Conservation (phyloP, 139 green algal species). For the Chlamydomonas incerta region DNA sequence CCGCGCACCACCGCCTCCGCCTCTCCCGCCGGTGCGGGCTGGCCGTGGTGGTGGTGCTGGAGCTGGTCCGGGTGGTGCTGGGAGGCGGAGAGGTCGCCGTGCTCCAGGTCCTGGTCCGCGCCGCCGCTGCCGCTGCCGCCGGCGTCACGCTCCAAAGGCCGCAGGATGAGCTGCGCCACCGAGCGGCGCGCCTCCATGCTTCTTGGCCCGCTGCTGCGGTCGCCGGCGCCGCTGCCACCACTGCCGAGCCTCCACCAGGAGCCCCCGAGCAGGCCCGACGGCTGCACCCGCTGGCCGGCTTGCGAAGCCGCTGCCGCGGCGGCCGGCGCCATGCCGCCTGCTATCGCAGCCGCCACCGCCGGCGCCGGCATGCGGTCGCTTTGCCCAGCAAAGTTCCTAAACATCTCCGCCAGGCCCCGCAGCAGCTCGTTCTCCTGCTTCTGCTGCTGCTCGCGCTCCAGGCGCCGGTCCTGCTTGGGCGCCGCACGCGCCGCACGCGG, state of each 20-base stretch:
- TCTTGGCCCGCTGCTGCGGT: not conserved
- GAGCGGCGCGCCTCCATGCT: not conserved
- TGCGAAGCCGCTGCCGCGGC: not conserved
- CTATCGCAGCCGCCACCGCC: not conserved
- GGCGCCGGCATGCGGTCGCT: not conserved
- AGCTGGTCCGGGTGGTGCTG: too few relatives aligned
- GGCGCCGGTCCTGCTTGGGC: not conserved
- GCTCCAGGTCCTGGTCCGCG: too few relatives aligned
- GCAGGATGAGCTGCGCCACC: not conserved
- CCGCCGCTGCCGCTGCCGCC: too few relatives aligned
- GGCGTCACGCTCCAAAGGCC: not conserved
- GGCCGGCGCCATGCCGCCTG: not conserved
- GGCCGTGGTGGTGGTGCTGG: too few relatives aligned
- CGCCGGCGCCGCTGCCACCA: not conserved
- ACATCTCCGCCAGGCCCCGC: conserved; percentile 7
- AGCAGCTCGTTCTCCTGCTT: conserved; percentile 14
- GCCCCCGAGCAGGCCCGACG: not conserved
- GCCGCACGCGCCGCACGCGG: too few relatives aligned
- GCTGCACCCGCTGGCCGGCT: too few relatives aligned
- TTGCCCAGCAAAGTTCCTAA: conserved; percentile 15
- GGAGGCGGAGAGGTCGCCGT: too few relatives aligned
- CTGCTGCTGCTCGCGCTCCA: not conserved
- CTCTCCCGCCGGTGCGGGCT: too few relatives aligned
- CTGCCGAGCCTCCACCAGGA: not conserved
- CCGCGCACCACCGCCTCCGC: too few relatives aligned